Conservation (phyloP, 169 alveolate species). For the Besnoitia besnoiti region DNA sequence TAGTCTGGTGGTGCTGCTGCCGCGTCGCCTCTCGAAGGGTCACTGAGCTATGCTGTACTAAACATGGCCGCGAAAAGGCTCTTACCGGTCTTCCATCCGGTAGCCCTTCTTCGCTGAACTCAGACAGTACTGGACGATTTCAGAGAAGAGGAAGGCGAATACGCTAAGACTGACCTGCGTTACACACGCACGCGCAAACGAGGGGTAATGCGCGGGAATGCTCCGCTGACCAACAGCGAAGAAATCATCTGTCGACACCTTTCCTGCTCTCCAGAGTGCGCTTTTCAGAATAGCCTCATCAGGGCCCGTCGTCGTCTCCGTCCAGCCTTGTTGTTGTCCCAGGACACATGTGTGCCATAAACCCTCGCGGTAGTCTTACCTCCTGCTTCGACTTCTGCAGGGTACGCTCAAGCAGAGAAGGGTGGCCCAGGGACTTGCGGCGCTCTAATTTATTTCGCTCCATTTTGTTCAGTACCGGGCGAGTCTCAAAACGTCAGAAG, state of each 20-base stretch:
- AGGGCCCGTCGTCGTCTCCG: not conserved
- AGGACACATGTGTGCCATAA: too few species aligned
- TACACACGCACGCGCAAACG: not conserved
- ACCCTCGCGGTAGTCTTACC: not conserved
- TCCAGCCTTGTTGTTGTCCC: too few species aligned
- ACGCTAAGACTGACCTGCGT: slow-evolving; percentile 80
- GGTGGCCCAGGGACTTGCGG: slow-evolving; percentile 44
- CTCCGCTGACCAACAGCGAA: too few species aligned
- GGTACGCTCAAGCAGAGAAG: slow-evolving; percentile 31
- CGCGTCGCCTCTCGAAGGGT: too few species aligned
- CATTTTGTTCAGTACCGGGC: not conserved
- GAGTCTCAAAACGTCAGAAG: too few species aligned
- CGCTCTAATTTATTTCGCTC: not conserved
- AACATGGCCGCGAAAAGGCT: not conserved
- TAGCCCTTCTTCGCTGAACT: slow-evolving; percentile 78
- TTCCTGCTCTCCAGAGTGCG: too few species aligned
- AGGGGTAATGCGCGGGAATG: not conserved
- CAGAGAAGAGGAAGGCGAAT: slow-evolving; percentile 79
- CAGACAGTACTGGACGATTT: slow-evolving; percentile 81
- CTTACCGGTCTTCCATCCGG: slow-evolving; percentile 79
- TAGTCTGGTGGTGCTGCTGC: too few species aligned
- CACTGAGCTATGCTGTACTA: too few species aligned
- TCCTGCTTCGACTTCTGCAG: slow-evolving; percentile 48
- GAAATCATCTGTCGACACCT: too few species aligned
- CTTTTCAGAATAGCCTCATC: too few species aligned